These are phyloP conservation scores for Madurella mycetomatis DNA, from an alignment of 2,329 filamentous ascomycete genomes.

Conservation along the genomic window DNA sequence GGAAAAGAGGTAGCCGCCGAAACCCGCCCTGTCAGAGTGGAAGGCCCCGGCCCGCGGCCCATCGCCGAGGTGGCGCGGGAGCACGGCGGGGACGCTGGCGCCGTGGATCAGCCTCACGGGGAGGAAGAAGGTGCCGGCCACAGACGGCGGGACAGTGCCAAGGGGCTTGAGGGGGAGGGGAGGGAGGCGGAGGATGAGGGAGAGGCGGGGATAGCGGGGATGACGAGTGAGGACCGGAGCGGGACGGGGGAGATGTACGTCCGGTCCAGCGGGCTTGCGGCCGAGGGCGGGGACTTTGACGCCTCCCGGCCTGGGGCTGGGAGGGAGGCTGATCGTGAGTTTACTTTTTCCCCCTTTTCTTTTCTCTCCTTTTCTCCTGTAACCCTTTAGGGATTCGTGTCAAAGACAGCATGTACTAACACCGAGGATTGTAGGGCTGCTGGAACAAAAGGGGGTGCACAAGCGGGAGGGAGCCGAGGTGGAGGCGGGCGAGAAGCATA, in stretches of 20 bases:
- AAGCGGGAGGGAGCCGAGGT: slow-evolving; percentile 11
- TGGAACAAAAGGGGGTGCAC: slow-evolving; percentile 50
- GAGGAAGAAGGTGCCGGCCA: not conserved
- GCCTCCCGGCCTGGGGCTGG: slow-evolving; percentile 60
- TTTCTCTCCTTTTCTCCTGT: not conserved
- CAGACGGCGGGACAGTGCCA: slow-evolving; percentile 2
- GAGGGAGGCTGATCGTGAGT: slow-evolving; percentile 61
- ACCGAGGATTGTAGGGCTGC: slow-evolving; percentile 38
- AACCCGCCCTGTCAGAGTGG: slow-evolving; percentile 33
- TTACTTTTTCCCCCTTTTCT: not conserved
- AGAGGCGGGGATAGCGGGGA: slow-evolving; percentile 26
- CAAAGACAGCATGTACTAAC: slow-evolving; percentile 5
- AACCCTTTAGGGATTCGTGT: not conserved
- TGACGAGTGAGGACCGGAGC: slow-evolving; percentile 36
- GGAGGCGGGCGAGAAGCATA: not conserved
- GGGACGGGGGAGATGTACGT: slow-evolving; percentile 55
- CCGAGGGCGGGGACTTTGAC: slow-evolving; percentile 66
- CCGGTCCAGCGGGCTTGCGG: slow-evolving; percentile 53
- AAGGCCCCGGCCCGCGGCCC: slow-evolving; percentile 42
- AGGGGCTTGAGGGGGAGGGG: slow-evolving; percentile 2
- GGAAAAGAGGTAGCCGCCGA: slow-evolving; percentile 33
- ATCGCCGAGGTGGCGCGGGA: slow-evolving; percentile 35
- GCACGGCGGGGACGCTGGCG: slow-evolving; percentile 30
- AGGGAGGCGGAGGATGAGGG: slow-evolving; percentile 18
- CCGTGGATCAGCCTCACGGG: slow-evolving; percentile 4